Conservation (phyloP, 2,329 filamentous ascomycete genomes). For the Neurospora sp. region DNA sequence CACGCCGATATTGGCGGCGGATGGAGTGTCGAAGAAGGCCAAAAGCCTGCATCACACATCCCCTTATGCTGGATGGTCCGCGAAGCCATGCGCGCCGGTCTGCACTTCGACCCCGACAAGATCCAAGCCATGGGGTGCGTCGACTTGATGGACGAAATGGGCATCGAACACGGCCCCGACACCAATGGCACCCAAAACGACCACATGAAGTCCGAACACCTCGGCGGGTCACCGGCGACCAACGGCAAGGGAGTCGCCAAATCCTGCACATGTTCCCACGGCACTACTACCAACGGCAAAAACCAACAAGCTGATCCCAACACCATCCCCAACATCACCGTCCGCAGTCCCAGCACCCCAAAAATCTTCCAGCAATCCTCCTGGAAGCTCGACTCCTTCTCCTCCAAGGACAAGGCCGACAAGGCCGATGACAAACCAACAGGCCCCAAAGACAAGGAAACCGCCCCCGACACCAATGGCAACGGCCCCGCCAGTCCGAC, state of each 20-base stretch:
- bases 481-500: neutral
- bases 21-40: slow-evolving; percentile 49
- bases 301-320: neutral
- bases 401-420: neutral
- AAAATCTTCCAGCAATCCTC: slow-evolving; percentile 10
- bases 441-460: neutral
- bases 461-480: neutral
- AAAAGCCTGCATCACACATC: slow-evolving; percentile 55
- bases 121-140: slow-evolving; percentile 57
- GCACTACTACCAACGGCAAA: neutral
- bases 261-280: neutral
- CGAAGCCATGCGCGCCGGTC: slow-evolving; percentile 50
- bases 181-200: neutral
- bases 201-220: neutral
- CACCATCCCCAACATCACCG: slow-evolving; percentile 16
- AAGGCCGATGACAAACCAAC: neutral
- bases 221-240: neutral
- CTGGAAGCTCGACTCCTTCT: slow-evolving; percentile 2
- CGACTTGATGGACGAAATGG: slow-evolving; percentile 29
- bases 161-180: neutral
- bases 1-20: slow-evolving; percentile 75
- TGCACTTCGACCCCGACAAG: slow-evolving; percentile 61
- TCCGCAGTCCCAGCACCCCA: slow-evolving; percentile 16
- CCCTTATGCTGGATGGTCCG: slow-evolving; percentile 59
- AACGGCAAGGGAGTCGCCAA: neutral